Conservation (phyloP, 208 protist species). For the Trypanosoma mega region DNA sequence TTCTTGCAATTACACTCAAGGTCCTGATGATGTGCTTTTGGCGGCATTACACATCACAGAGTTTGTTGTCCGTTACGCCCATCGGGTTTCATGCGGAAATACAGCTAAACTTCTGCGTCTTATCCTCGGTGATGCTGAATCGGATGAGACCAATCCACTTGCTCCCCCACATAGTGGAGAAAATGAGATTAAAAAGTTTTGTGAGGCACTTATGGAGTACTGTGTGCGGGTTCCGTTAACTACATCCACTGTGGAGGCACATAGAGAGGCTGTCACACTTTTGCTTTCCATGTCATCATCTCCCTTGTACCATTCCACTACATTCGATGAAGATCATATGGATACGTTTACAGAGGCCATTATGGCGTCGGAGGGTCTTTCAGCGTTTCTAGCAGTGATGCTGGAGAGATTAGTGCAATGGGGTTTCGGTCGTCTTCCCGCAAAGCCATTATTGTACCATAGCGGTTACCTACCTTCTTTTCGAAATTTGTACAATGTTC, state of each 20-base stretch:
- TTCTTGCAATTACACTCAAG: constrained; percentile 29
- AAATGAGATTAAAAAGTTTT: constrained; percentile 36
- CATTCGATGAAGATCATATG: constrained; percentile 41
- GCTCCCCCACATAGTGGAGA: constrained; percentile 4
- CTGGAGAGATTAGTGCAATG: constrained; percentile 55
- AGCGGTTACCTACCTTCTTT: constrained; percentile 31
- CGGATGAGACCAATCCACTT: neutral
- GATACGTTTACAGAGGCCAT: constrained; percentile 82
- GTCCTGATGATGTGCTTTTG: constrained; percentile 23
- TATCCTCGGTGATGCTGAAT: constrained; percentile 23
- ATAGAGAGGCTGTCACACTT: constrained; percentile 51
- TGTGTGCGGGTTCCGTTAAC: constrained; percentile 35
- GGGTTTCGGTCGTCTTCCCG: constrained; percentile 30
- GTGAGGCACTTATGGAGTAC: constrained; percentile 48
- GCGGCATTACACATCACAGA: constrained; percentile 45
- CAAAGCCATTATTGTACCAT: constrained; percentile 38
- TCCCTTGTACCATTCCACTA: constrained; percentile 69
- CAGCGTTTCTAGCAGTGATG: constrained; percentile 37
- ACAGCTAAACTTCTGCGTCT: constrained; percentile 37
- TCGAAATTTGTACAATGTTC: constrained; percentile 38
- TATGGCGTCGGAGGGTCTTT: constrained; percentile 42
- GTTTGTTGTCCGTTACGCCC: constrained; percentile 60
- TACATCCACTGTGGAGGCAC: constrained; percentile 38
- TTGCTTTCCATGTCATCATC: constrained; percentile 78
- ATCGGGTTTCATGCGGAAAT: constrained; percentile 32